Evolutionary conservation across 306 rosid species (phyloP).

Genomic region (Aeschynomene evenia): DNA sequence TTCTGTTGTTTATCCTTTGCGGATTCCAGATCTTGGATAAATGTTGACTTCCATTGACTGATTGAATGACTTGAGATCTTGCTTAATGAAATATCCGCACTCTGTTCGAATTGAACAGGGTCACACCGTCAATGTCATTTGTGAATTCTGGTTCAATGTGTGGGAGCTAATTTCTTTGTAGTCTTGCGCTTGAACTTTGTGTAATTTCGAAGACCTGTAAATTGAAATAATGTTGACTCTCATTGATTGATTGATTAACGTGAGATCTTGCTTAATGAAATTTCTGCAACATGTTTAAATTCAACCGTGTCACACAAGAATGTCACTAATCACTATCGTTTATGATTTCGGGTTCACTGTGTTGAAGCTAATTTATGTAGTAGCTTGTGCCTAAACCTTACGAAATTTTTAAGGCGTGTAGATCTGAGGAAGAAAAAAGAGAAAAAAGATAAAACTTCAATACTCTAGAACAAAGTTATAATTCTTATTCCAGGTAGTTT

Average conservation of each 20-base stretch:
- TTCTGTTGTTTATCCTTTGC: not conserved
- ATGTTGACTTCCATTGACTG: slow-evolving; percentile 37
- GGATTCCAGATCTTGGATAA: slow-evolving; percentile 5
- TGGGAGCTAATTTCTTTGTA: not conserved
- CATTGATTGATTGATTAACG: slow-evolving; percentile 11
- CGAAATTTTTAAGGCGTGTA: not conserved
- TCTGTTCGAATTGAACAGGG: not conserved
- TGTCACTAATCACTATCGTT: not conserved
- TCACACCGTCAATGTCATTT: not conserved
- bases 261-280: not conserved
- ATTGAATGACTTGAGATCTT: not conserved
- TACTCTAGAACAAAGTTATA: not conserved
- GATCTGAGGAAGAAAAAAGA: not conserved
- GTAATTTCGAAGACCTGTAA: not conserved
- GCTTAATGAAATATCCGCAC: not conserved
- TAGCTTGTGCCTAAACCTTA: not conserved
- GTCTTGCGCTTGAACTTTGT: not conserved
- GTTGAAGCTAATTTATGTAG: not conserved
- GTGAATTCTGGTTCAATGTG: not conserved
- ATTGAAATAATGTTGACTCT: slow-evolving; percentile 34
- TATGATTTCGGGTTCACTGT: not conserved
- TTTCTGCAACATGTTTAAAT: not conserved
- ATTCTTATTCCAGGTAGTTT: not conserved
- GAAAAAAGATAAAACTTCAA: not conserved
- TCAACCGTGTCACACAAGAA: not conserved